Conservation (phyloP, 306 rosid species). For the Rosa multiflora region DNA sequence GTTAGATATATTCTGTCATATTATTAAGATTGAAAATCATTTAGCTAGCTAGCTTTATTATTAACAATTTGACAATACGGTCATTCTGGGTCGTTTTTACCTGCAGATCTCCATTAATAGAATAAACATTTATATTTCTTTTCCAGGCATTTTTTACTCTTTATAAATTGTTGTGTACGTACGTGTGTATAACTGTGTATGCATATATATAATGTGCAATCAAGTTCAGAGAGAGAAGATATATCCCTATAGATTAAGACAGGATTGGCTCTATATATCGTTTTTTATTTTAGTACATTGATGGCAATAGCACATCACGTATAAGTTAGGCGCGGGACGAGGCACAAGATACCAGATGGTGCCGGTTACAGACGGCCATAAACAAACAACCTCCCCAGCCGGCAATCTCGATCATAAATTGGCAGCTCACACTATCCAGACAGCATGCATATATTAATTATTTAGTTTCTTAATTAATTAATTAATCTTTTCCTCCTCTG, state of each 20-base stretch:
- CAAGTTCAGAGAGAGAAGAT: neutral
- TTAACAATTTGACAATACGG: too few species aligned
- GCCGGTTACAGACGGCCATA: constrained; percentile 14
- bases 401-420: constrained; percentile 5
- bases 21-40: too few species aligned
- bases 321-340: neutral
- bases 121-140: neutral
- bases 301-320: constrained; percentile 9
- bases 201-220: neutral
- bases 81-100: too few species aligned
- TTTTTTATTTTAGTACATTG: neutral
- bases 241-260: neutral
- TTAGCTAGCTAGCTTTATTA: too few species aligned
- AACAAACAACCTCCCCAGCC: constrained; percentile 1
- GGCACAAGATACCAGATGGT: neutral
- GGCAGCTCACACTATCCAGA: constrained; percentile 22
- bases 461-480: neutral
- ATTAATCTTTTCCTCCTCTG: neutral
- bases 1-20: too few species aligned
- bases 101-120: neutral
- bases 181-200: neutral
- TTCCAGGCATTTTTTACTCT: neutral
- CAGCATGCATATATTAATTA: constrained; percentile 1
- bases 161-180: neutral
- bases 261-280: neutral